These are phyloP conservation scores for Fusarium cyanostomum DNA, from an alignment of 2,329 filamentous ascomycete genomes.

Conservation along the genomic window DNA sequence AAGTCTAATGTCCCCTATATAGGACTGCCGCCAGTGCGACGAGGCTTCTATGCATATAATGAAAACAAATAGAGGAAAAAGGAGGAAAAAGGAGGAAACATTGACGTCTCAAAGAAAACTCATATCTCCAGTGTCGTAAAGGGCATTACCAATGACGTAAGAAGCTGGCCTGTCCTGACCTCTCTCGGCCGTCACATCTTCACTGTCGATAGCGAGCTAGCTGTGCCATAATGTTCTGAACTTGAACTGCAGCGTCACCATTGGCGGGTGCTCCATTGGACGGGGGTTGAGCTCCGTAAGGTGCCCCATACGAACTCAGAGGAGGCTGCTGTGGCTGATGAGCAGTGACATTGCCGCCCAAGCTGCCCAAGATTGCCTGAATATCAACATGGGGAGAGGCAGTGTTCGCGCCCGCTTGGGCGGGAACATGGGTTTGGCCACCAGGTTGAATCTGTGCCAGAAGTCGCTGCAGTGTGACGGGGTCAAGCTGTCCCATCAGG, in stretches of 20 bases:
- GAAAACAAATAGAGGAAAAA: conserved; percentile 7
- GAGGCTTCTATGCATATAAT: conserved; percentile 21
- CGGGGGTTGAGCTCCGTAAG: conserved; percentile 46
- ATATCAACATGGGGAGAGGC: conserved; percentile 53
- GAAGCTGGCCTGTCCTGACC: neutral
- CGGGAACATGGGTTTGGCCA: conserved; percentile 21
- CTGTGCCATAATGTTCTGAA: conserved; percentile 80
- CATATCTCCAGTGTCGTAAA: conserved; percentile 32
- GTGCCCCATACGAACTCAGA: conserved; percentile 39
- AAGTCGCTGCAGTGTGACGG: conserved; percentile 74
- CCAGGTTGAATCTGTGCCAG: conserved; percentile 65
- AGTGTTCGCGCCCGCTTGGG: conserved; percentile 33
- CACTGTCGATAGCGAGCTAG: conserved; percentile 71
- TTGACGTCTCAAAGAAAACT: conserved; percentile 21
- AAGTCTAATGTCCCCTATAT: conserved; percentile 18
- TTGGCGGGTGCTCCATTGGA: conserved; percentile 42
- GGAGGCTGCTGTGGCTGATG: conserved; percentile 34
- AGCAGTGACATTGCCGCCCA: conserved; percentile 44
- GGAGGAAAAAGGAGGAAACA: conserved; percentile 8
- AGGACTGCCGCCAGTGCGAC: conserved; percentile 6
- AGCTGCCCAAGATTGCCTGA: conserved; percentile 56
- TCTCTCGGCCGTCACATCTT: neutral
- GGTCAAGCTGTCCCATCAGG: conserved; percentile 74
- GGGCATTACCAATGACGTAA: conserved; percentile 10
- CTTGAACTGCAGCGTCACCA: conserved; percentile 58